Base-by-base conservation (phyloP, 2,329 filamentous ascomycete species). In the Neophaeococcomyces aloes region DNA sequence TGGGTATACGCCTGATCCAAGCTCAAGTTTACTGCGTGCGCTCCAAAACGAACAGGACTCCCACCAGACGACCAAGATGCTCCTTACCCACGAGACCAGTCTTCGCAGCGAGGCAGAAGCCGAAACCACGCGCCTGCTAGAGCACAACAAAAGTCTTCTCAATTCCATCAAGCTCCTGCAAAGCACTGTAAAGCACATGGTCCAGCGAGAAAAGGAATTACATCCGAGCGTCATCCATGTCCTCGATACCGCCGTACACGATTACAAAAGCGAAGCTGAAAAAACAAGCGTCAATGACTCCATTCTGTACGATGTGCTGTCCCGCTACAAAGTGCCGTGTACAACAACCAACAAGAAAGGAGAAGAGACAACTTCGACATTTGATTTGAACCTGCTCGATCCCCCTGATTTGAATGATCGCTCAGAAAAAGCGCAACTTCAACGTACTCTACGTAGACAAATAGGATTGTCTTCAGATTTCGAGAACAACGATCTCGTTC, bases 21-120 rank as follows among this genome's bases (percentile, higher is more conserved):
- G 30, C 13, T 21, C 41, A 11, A 38, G 41, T 11, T 38, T 55
- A 23, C 46, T 40, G 19, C 21, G 46, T 15, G 50, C 50, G 19
- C 41, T 53, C 18, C 42, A 42, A 13, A 50, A 46, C 17, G 53
- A 55, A 25, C 53, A 55, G 40, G 42, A 49, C 36, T 48, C 48
- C 2, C 53, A 55, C 42, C 42, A 46, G 17, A 30, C 18, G 4
- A 50, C 53, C 15, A 49, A 43, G 38, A 23, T 32, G n/a, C 37
- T 32, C n/a, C 27, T 54, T 30, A 40, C 34, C n/a, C 32, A 49
- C n/a, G 42, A 50, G 30, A 42, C 42, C 21, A 25, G 42, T 15
- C 35, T 29, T 14, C 39, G 41, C 23, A 14, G 18, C 29, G 38
- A 47, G 17, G 31, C 46, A 17, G 47, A 50, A 32, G 38, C 40